Conservation (phyloP, 768 basidiomycete species). For the Amanita molliuscula region DNA sequence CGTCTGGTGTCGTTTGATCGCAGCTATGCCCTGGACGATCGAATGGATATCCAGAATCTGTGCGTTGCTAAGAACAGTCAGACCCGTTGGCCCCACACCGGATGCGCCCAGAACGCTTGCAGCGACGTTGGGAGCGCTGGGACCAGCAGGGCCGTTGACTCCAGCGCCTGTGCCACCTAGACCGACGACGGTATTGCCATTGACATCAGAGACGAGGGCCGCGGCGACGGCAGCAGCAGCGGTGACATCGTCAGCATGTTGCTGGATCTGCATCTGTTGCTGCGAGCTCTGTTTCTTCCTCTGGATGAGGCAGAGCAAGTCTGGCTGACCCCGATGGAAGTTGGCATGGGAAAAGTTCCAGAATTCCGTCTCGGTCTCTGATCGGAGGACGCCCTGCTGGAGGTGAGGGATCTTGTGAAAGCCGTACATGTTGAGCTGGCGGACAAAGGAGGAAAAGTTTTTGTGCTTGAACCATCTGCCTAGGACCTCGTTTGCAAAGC, state of each 20-base stretch:
- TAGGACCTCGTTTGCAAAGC: conserved; percentile 81
- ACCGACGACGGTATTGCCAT: background rate
- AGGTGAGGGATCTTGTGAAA: conserved; percentile 95
- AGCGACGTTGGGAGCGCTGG: background rate
- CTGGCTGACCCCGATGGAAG: conserved; percentile 83
- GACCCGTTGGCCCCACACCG: background rate
- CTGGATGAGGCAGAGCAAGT: conserved; percentile 79
- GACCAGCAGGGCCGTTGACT: background rate
- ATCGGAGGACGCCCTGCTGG: conserved; percentile 85
- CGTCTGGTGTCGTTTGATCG: conserved; percentile 87
- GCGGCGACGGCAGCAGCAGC: conserved; percentile 2
- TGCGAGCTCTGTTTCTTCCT: conserved; percentile 64
- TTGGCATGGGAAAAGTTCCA: conserved; percentile 91
- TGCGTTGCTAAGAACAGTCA: conserved; percentile 23
- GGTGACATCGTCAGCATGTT: background rate
- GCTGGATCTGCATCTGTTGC: conserved; percentile 8
- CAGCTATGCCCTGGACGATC: conserved; percentile 72
- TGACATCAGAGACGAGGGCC: background rate
- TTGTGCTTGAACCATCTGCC: conserved; percentile 97
- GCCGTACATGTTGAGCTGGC: conserved; percentile 94
- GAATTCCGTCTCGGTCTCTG: conserved; percentile 70
- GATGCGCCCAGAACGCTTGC: background rate
- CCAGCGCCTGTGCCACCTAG: background rate
- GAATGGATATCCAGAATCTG: conserved; percentile 69
- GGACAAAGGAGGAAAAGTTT: conserved; percentile 87